These are phyloP conservation scores for Globisporangium lucens DNA, from an alignment of 352 stramenopile genomes.

Conservation along the genomic window DNA sequence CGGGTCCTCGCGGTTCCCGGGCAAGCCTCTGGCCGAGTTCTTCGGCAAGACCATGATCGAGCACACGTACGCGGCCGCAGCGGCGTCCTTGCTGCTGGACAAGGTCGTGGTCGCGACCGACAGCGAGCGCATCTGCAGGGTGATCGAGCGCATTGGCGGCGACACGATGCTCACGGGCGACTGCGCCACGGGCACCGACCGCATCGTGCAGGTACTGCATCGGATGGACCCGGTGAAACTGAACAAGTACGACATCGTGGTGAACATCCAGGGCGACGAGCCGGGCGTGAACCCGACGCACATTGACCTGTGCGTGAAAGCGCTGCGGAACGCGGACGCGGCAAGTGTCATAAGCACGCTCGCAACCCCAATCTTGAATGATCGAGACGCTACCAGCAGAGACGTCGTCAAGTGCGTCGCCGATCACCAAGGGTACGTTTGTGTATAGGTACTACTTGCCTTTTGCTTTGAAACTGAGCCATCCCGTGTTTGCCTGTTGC, in stretches of 20 bases:
- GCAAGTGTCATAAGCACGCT: slow-evolving; percentile 76
- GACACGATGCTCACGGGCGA: slow-evolving; percentile 59
- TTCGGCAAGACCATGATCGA: slow-evolving; percentile 83
- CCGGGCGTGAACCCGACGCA: slow-evolving; percentile 73
- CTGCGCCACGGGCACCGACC: slow-evolving; percentile 72
- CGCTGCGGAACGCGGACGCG: slow-evolving; percentile 39
- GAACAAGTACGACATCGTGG: slow-evolving; percentile 62
- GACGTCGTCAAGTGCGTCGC: slow-evolving; percentile 80
- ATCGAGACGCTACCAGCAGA: slow-evolving; percentile 48
- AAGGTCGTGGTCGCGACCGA: slow-evolving; percentile 84
- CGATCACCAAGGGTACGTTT: slow-evolving; percentile 49
- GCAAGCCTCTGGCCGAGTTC: slow-evolving; percentile 76
- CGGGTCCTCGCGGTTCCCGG: slow-evolving; percentile 72
- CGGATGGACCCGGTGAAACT: slow-evolving; percentile 39
- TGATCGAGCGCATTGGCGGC: slow-evolving; percentile 44
- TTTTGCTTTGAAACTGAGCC: not conserved
- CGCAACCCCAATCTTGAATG: slow-evolving; percentile 55
- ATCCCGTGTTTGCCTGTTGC: not conserved
- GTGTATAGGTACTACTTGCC: not conserved
- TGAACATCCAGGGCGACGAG: slow-evolving; percentile 87
- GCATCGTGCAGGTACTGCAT: slow-evolving; percentile 62
- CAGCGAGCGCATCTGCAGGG: slow-evolving; percentile 46
- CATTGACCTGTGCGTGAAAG: slow-evolving; percentile 67
- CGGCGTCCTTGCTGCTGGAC: slow-evolving; percentile 40
- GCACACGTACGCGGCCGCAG: slow-evolving; percentile 70